These are phyloP conservation scores for Clavulina sp. DNA, from an alignment of 768 basidiomycete species.

Conservation along the genomic window DNA sequence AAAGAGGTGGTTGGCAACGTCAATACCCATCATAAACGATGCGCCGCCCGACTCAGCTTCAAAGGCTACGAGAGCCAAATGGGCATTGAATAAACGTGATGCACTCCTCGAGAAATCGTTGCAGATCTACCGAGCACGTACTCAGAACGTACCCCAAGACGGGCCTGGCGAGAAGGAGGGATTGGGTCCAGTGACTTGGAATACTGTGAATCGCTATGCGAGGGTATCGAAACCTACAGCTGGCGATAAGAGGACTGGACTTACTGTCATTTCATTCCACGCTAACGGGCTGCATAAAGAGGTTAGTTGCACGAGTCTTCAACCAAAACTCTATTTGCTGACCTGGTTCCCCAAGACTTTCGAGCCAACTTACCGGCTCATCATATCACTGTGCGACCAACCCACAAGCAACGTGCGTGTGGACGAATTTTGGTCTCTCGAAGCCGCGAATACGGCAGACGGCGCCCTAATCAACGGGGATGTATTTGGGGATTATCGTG, in stretches of 20 bases:
- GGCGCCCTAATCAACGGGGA: conserved; percentile 51
- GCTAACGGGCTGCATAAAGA: conserved; percentile 85
- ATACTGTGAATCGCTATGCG: background rate
- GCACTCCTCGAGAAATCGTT: too few species aligned
- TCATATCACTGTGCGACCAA: conserved; percentile 27
- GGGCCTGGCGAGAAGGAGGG: too few species aligned
- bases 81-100: too few species aligned
- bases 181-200: background rate
- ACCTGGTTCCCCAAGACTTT: conserved; percentile 36
- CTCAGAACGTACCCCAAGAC: too few species aligned
- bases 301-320: conserved; percentile 24
- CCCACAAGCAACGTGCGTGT: conserved; percentile 23
- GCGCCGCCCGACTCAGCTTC: too few species aligned
- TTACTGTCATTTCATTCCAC: conserved; percentile 23
- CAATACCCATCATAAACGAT: too few species aligned
- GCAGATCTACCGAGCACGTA: too few species aligned
- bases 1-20: too few species aligned
- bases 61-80: too few species aligned
- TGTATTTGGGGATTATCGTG: conserved; percentile 41
- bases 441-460: conserved; percentile 74
- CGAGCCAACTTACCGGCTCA: conserved; percentile 43
- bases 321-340: background rate
- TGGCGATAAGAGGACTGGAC: background rate
- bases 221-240: background rate
- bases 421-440: conserved; percentile 68